phyloP scores from a whole-genome alignment of 2,329 filamentous ascomycete genomes.

The Colletotrichum euphorbiae region DNA sequence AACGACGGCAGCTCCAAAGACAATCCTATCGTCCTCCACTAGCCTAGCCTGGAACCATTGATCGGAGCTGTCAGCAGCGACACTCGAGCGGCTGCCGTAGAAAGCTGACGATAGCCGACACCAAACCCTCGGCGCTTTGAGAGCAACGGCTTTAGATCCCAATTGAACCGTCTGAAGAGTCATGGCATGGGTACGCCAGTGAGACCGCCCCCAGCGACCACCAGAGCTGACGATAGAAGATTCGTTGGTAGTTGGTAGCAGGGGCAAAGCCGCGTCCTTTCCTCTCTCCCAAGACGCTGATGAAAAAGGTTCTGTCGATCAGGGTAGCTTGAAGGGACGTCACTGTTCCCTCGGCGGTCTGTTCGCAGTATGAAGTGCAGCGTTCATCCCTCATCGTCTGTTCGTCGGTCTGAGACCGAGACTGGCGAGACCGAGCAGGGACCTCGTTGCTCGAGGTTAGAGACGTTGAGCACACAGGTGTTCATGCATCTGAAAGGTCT shows the following conservation, averaged over 20 bases:
- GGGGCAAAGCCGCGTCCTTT: conserved; percentile 20
- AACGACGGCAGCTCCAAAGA: not conserved
- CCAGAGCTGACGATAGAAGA: not conserved
- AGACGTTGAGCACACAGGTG: conserved; percentile 9
- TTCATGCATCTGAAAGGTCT: conserved; percentile 29
- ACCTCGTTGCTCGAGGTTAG: conserved; percentile 5
- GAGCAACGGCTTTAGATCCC: conserved; percentile 22
- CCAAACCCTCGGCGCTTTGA: conserved; percentile 11
- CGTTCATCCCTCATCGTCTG: conserved; percentile 32
- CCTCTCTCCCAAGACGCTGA: not conserved
- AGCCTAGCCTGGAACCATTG: conserved; percentile 1
- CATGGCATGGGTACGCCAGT: conserved; percentile 8
- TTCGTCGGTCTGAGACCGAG: conserved; percentile 24
- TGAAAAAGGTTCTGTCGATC: conserved; percentile 35
- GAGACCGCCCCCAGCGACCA: not conserved
- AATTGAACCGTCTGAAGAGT: conserved; percentile 22
- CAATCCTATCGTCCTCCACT: conserved; percentile 3
- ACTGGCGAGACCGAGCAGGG: conserved; percentile 8
- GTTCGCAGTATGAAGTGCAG: conserved; percentile 30
- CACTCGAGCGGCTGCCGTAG: conserved; percentile 11
- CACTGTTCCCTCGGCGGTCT: conserved; percentile 32
- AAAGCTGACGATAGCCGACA: conserved; percentile 16
- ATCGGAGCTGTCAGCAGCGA: conserved; percentile 18
- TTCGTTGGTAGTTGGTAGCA: not conserved
- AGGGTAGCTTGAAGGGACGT: conserved; percentile 32